Base-by-base conservation (phyloP, 768 basidiomycete genomes). In the Rhodotorula taiwanensis region DNA sequence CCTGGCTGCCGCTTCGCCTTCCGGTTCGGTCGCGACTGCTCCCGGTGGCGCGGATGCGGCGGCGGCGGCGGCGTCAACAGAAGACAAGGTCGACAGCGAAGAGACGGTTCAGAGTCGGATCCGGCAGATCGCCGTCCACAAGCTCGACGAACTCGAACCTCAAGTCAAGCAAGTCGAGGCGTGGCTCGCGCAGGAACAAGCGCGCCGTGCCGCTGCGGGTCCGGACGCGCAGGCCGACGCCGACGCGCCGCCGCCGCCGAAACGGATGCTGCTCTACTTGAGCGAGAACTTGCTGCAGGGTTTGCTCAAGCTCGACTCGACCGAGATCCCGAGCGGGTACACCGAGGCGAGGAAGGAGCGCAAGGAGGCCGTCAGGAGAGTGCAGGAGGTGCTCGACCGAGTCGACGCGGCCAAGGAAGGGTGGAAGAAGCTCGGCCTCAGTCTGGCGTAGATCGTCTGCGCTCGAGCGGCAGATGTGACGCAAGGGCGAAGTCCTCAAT, bases 271-370 rank as follows among this genome's bases (percentile, higher is more conserved):
- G 13, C 52, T 67, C 33, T 68, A 52, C 23, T 77, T 98, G 55
- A 84, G 82, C 30, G 94, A 97, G 76, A 76, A 89, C 59, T 80
- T 98, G 30, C 80, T 95, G 30, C 92, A 95, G 74, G 81, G 84
- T n/a, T 79, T 98, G 31, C 81, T 98, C 25, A 83, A 88, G 53
- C 78, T 98, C 39, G 94, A 98, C 71, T 87, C 86, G 53, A 80
- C 95, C 71, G 77, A 79, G 44, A 80, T 89, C 25, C 86, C 89
- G 49, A 78, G 79, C 42, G 81, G 83, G 53, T 95, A 90, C 87
- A 80, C 82, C 14, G 80, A 84, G 8, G 92, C 91, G 20, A 81
- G 93, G 71, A 79, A 78, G 68, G 83, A 87, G 74, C 80, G 93
- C 65, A 95, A 94, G 76, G 83, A 81, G 36, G 93, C 89, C 2